Evolutionary conservation across 371 early-diverging fungal species (phyloP), one percentile per base, ranked within the genome.

Genomic region (Rhizopus delemar): DNA sequence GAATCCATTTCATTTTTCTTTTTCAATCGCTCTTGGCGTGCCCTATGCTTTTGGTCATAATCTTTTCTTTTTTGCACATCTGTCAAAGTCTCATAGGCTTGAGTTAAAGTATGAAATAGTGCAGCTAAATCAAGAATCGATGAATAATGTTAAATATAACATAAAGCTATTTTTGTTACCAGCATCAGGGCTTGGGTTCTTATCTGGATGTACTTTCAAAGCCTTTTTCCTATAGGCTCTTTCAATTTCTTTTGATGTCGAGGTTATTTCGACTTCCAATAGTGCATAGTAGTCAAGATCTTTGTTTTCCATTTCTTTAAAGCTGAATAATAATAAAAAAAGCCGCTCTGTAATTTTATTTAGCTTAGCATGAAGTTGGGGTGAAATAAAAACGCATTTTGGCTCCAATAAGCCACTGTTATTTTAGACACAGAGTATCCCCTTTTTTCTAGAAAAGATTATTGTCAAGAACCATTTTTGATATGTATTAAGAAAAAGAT

Each of bases 221-320:
- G 80, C 73, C 41, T 70, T 80, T 53, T 78, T 80, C n/a, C 88
- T 84, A 65, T 90, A 94, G 3, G 90, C 88, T 60, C 84, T 87
- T 62, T 84, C 86, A 53, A 93, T 88, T 11, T 90, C 90, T 53
- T 76, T 68, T 28, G 77, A 65, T 16, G 69, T 63, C 3, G 86
- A 74, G 34, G 79, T 69, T 41, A 86, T 75, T 15, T 75, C 69
- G 12, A 91, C 57, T 8, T 87, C 92, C 8, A 95, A 66, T 29
- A 93, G 74, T 63, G 88, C 85, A 71, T 93, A 93, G 57, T 88
- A 89, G 67, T 92, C 87, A 4, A 63, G 66, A 73, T 91, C 75
- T 57, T 31, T 55, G 11, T 57, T 60, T 7, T 68, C 62, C 64
- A 68, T 70, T 49, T 51, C 33, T 9, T 39, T 12, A 39, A 51